Evolutionary conservation across 2,329 filamentous ascomycete genomes (phyloP).

Genomic region (Trichoderma endophyticum): DNA sequence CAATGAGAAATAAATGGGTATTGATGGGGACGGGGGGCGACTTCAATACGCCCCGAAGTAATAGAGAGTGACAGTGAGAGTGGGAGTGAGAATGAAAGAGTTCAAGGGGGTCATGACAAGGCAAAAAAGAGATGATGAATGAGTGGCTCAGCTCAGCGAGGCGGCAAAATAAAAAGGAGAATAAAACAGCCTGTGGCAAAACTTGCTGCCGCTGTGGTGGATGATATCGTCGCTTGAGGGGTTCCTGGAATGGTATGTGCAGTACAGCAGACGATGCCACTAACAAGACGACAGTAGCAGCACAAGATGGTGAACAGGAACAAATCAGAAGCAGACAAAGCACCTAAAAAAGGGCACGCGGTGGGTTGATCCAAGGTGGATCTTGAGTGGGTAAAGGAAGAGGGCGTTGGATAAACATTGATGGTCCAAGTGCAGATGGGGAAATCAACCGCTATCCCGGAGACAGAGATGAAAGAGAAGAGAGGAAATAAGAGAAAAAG

Average conservation of each 20-base stretch:
- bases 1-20: not conserved
- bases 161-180: not conserved
- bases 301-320: not conserved
- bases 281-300: not conserved
- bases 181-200: not conserved
- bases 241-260: not conserved
- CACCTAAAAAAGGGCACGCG: slow-evolving; percentile 10
- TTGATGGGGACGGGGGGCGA: not conserved
- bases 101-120: not conserved
- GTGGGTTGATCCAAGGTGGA: slow-evolving; percentile 10
- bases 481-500: not conserved
- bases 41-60: not conserved
- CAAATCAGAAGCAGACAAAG: not conserved
- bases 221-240: not conserved
- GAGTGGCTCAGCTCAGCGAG: not conserved
- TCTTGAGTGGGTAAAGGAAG: slow-evolving; percentile 7
- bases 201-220: not conserved
- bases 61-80: not conserved
- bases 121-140: not conserved
- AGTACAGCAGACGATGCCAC: not conserved
- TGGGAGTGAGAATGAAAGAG: not conserved
- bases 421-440: slow-evolving; percentile 5
- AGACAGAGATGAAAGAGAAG: not conserved
- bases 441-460: slow-evolving; percentile 8
- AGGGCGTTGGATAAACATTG: not conserved